Base-by-base conservation (phyloP, 495 filamentous ascomycete genomes). In the Emericellopsis terricola region DNA sequence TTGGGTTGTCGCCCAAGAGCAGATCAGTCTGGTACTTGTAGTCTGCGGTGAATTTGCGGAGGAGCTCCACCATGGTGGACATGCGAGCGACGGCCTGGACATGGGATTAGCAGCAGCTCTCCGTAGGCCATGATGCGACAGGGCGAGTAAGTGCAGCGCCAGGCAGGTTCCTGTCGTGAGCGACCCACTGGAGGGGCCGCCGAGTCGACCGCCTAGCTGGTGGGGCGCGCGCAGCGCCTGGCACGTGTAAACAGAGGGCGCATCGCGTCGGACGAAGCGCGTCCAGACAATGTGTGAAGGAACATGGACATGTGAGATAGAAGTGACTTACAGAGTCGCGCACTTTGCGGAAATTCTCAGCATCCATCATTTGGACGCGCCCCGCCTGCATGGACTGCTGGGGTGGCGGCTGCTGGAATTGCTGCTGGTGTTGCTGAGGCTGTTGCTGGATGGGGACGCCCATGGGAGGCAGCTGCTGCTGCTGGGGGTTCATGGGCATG, bases 1-100 rank as follows among this genome's bases (percentile, higher is more conserved):
- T 44, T 17, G 45, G 49, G n/a, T 66, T 69, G 41, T 74, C 70
- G 35, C 69, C 72, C 21, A 91, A 69, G 27, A 91, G 65, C 8
- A 74, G 73, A 43, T 82, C 81, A 45, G 77, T 79, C 53, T 91
- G 81, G 43, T 76, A 71, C 43, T 89, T 62, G 53, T 89, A 92
- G 36, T 82, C 78, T 45, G 70, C 65, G 36, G 76, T 76, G 36
- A 87, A 66, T 33, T 74, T 73, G 42, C 71, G 69, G 53, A 85
- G 74, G 31, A 80, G 66, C 27, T 68, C 68, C 40, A 82, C 76
- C 19, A 87, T 71, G 23, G 74, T 76, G 38, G 72, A 68, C 29
- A 87, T 69, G 23, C 33, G 20, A 0, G 15, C 19, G 8, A 35
- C 33, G n/a, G 33, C 33, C 33, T 35, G 13, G 15, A 20, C n/a